A percentile compares a stretch with the other conserved stretches of the same genome.
These are phyloP conservation scores for Phytophthora tentaculata DNA, from an alignment of 352 stramenopile species.

Conservation along the genomic window DNA sequence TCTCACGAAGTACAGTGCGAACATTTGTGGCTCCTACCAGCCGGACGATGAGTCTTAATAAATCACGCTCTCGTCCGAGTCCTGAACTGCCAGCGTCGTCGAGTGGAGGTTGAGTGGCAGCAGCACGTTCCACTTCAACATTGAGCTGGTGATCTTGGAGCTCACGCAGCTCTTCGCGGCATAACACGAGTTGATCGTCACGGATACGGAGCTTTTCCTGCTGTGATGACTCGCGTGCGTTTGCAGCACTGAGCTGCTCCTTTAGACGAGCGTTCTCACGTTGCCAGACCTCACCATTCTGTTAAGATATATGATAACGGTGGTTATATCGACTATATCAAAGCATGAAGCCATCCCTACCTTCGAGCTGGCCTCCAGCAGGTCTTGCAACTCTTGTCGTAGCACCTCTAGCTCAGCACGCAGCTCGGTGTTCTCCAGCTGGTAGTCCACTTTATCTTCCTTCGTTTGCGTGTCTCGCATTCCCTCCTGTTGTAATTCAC, in stretches of 20 bases:
- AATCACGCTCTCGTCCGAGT: slow-evolving; percentile 23
- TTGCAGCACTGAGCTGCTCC: slow-evolving; percentile 17
- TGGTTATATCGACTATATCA: background rate
- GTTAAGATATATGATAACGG: background rate
- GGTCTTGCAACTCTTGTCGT: slow-evolving; percentile 22
- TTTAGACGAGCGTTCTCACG: slow-evolving; percentile 32
- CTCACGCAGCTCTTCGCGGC: slow-evolving; percentile 24
- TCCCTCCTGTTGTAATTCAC: background rate
- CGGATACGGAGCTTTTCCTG: slow-evolving; percentile 17
- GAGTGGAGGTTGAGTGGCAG: background rate
- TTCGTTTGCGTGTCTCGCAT: background rate
- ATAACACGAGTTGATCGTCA: slow-evolving; percentile 20
- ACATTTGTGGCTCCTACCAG: slow-evolving; percentile 31
- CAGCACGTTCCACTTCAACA: slow-evolving; percentile 12
- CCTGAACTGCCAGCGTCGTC: slow-evolving; percentile 24
- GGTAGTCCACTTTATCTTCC: slow-evolving; percentile 11
- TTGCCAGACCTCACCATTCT: slow-evolving; percentile 35
- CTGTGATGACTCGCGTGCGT: slow-evolving; percentile 12
- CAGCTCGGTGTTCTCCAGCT: slow-evolving; percentile 16
- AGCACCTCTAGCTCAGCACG: slow-evolving; percentile 14
- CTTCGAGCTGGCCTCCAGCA: slow-evolving; percentile 26
- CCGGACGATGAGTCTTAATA: slow-evolving; percentile 31
- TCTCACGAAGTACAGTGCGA: slow-evolving; percentile 22
- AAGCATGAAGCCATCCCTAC: slow-evolving; percentile 7
- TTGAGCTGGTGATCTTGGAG: slow-evolving; percentile 25